A percentile compares a stretch with the other conserved stretches of the same genome.
Evolutionary conservation across 139 green algal genomes (phyloP).

Genomic region (Spirogloea muscicola): DNA sequence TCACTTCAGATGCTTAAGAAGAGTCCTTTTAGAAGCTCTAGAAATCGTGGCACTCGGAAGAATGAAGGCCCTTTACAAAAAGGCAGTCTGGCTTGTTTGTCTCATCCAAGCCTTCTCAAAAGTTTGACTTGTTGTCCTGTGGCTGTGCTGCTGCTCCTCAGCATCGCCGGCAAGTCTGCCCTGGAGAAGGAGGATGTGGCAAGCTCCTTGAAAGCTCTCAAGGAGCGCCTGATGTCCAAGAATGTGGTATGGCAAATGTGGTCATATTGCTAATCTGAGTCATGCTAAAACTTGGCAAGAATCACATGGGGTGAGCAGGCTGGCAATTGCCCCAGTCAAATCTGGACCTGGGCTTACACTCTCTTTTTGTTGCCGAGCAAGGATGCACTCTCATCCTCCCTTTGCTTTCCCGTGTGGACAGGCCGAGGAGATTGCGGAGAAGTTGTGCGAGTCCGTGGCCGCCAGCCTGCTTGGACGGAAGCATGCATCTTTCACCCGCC

Average conservation of each 20-base stretch:
- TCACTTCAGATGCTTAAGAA: neutral
- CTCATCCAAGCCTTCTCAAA: neutral
- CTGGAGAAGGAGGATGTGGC: slow-evolving; percentile 77
- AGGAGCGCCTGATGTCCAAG: slow-evolving; percentile 89
- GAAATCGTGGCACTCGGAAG: neutral
- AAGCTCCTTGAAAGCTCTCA: slow-evolving; percentile 79
- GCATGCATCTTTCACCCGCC: slow-evolving; percentile 81
- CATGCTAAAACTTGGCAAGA: too few relatives aligned
- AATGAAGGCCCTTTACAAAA: neutral
- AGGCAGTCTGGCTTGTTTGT: neutral
- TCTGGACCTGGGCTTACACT: too few relatives aligned
- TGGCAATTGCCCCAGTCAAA: too few relatives aligned
- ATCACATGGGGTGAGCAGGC: too few relatives aligned
- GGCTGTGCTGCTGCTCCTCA: slow-evolving; percentile 15
- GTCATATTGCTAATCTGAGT: too few relatives aligned
- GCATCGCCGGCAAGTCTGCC: slow-evolving; percentile 62
- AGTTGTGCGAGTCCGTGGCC: slow-evolving; percentile 75
- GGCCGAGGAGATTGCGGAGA: slow-evolving; percentile 88
- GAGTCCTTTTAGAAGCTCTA: neutral
- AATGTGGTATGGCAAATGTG: too few relatives aligned
- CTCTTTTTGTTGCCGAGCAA: too few relatives aligned
- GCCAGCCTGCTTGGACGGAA: slow-evolving; percentile 75
- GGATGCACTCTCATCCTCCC: too few relatives aligned
- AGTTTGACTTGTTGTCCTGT: neutral
- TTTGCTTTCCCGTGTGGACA: too few relatives aligned